Evolutionary conservation across 495 filamentous ascomycete genomes (phyloP), one percentile per base, ranked within the genome.

Genomic region (Hypoxylon lienhwacheense): DNA sequence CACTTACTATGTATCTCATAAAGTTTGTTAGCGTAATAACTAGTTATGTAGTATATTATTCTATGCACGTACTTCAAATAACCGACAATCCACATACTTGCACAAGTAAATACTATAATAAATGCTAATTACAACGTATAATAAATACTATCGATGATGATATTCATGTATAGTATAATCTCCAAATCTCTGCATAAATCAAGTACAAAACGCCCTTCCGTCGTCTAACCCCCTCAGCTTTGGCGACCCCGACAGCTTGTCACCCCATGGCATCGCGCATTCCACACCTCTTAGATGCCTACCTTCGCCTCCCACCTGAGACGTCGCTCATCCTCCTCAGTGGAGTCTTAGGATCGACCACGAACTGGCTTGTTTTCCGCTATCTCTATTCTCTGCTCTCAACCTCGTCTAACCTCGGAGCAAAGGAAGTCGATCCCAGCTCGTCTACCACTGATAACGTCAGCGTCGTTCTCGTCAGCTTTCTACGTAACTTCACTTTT

Each of bases 401-500:
- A 31, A 40, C 45, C 22, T 21, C 47, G 33, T 34, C 40, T 28
- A 45, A 47, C 11, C 10, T 25, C 11, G 8, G 26, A 42, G 11
- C 35, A 55, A 36, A 24, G 39, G 21, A 46, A 29, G 29, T 40
- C 21, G 8, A 2, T 32, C 33, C 24, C 46, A 43, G 15, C 22
- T 39, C 41, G 21, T 32, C 47, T n/a, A 29, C 16, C 2, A 33
- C 3, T 37, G 41, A 40, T 8, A 32, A 41, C 6, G 51, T 49
- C 7, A 66, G 76, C n/a, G 83, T 97, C 3, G 71, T 96, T 11
- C 72, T 96, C 0, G 82, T 91, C 53, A 90, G 86, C 72, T 78
- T 96, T 85, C 72, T 95, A 70, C 79, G 87, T 43, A 85, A 90
- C 59, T 78, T 72, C 53, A 72, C 77, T 19, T 95, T 95, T 65